Base-by-base conservation (phyloP, 2,329 filamentous ascomycete genomes). In the Paracoccidioides brasiliensis region DNA sequence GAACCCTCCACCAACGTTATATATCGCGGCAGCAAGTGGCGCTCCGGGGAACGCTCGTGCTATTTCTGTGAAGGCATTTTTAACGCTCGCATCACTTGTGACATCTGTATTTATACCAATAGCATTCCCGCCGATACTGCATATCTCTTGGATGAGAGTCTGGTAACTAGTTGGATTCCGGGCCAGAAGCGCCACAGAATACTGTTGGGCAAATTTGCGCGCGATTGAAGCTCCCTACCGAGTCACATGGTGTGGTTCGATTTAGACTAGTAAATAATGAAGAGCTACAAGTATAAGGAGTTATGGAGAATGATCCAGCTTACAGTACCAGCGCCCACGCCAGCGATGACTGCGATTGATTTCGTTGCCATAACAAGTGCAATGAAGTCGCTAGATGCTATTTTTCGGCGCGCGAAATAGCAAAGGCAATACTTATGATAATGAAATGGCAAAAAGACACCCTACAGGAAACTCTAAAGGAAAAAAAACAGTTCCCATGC, bases 61-160 rank as follows among this genome's bases (percentile, higher is more conserved):
- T 61, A 84, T 79, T 61, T 77, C 68, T 6, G 73, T 69, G 53
- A 84, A 77, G 0, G 81, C 80, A 4, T 65, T 68, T 32, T 76
- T 72, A 3, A 85, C 70, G 59, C 78, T 80, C 30, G 72, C 67
- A 0, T 73, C 68, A 61, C 78, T 75, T 0, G 79, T 73, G 0
- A 82, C 72, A 60, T 85, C 81, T 6, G 81, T 77, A 59, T 76
- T 79, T 63, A 84, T 78, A 8, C 81, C 82, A 15, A 83, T 67
- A 0, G 81, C 81, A 55, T 78, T 76, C 1, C 81, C 81, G 55
- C 81, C 81, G 5, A 63, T 68, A 28, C 69, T 64, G 63, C 81
- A 82, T 70, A 85, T 84, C 59, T 84, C 80, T 42, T 77, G 64
- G 14, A 80, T 80, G 1, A 83, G 65, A 1, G 71, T 65, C 35